Conservation (phyloP, 441 rosid species). For the Aleurites moluccanus region DNA sequence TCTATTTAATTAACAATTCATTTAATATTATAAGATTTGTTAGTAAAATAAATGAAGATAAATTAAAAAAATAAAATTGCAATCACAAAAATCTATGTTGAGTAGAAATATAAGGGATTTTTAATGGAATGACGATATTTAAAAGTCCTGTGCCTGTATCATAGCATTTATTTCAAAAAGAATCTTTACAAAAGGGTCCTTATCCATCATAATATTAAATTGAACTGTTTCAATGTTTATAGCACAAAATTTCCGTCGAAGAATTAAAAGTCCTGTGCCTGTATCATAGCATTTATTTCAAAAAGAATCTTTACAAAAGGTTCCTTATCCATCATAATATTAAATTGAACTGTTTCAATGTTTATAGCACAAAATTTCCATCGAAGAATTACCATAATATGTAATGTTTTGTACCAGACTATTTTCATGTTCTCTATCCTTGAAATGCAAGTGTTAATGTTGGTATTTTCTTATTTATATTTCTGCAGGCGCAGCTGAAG, state of each 20-base stretch:
- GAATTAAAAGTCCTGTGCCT: not conserved
- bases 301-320: too few species aligned
- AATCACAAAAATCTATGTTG: not conserved
- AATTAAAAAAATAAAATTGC: not conserved
- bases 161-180: not conserved
- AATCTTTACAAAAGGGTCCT: too few species aligned
- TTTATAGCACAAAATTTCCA: not conserved
- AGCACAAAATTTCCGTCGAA: too few species aligned
- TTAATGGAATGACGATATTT: not conserved
- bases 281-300: not conserved
- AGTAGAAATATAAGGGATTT: not conserved
- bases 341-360: not conserved
- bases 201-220: not conserved
- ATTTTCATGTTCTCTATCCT: not conserved
- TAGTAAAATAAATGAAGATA: not conserved
- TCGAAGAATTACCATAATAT: not conserved
- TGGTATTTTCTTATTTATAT: slow-evolving; percentile 6
- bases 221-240: too few species aligned
- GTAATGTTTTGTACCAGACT: not conserved
- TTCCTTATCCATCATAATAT: not conserved
- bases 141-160: not conserved
- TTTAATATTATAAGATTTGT: not conserved
- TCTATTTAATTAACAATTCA: not conserved
- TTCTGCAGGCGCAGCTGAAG: slow-evolving; percentile 52
- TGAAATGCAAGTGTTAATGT: not conserved